phyloP scores from a whole-genome alignment of 805 yeast species.

The Teunomyces lycoperdinae region DNA sequence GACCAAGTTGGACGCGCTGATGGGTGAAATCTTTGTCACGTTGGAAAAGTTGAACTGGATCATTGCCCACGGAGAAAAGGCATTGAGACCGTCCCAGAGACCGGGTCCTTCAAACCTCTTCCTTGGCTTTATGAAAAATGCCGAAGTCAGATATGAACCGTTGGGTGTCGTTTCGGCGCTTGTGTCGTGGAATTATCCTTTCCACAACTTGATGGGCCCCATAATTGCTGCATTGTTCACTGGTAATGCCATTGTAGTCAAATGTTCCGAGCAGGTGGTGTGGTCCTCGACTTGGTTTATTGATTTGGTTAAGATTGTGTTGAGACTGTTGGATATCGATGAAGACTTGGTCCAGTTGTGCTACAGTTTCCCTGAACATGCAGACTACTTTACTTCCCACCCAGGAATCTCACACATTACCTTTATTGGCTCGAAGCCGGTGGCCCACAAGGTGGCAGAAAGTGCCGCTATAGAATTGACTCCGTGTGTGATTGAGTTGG shows the following conservation, averaged over 20 bases:
- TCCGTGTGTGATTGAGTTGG: conserved; percentile 93
- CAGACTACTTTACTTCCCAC: conserved; percentile 82
- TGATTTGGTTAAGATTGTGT: conserved; percentile 65
- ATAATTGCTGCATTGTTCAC: conserved; percentile 83
- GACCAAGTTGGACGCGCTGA: conserved; percentile 90
- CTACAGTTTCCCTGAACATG: conserved; percentile 86
- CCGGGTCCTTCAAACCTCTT: conserved; percentile 86
- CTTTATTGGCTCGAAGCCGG: conserved; percentile 93
- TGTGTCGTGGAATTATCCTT: conserved; percentile 97
- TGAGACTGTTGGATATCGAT: conserved; percentile 70
- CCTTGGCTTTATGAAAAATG: conserved; percentile 80
- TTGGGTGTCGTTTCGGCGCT: conserved; percentile 84
- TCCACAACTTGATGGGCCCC: conserved; percentile 93
- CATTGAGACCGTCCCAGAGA: conserved; percentile 67
- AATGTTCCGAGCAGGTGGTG: conserved; percentile 93
- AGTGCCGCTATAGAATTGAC: conserved; percentile 86
- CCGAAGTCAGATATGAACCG: conserved; percentile 93
- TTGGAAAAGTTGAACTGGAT: conserved; percentile 92
- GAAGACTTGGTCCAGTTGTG: conserved; percentile 84
- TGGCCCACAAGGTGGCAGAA: conserved; percentile 81
- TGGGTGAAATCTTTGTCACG: conserved; percentile 96
- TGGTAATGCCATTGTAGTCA: conserved; percentile 88
- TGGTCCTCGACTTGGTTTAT: conserved; percentile 89
- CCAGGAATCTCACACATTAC: conserved; percentile 84
- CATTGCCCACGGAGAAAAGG: conserved; percentile 72